These are phyloP conservation scores for Atkinsonella texensis DNA, from an alignment of 2,329 filamentous ascomycete species.

Conservation along the genomic window DNA sequence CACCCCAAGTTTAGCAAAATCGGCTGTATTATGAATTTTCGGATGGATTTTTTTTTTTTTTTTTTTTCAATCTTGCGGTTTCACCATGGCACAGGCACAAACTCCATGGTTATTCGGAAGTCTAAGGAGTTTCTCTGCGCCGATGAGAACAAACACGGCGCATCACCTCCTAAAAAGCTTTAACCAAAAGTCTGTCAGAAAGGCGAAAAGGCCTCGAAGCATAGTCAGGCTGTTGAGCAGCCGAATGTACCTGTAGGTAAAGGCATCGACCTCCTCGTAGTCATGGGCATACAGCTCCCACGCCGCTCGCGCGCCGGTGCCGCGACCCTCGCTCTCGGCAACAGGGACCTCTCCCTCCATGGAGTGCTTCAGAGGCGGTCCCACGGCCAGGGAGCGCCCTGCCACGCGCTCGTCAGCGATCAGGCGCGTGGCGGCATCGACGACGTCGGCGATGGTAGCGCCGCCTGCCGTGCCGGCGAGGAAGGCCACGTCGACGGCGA, in stretches of 20 bases:
- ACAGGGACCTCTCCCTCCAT: slow-evolving; percentile 23
- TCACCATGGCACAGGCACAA: too few species aligned
- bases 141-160: background rate
- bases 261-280: slow-evolving; percentile 42
- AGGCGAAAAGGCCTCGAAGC: background rate
- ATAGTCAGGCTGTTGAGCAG: slow-evolving; percentile 31
- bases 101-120: too few species aligned
- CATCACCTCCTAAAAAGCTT: slow-evolving; percentile 1
- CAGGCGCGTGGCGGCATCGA: slow-evolving; percentile 51
- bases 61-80: too few species aligned
- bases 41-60: too few species aligned
- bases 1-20: too few species aligned
- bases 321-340: slow-evolving; percentile 23
- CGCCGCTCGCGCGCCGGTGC: slow-evolving; percentile 28
- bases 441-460: slow-evolving; percentile 44
- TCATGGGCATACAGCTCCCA: slow-evolving; percentile 53
- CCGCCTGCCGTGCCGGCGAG: slow-evolving; percentile 40
- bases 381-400: slow-evolving; percentile 45
- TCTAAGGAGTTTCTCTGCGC: too few species aligned
- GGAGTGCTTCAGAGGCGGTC: slow-evolving; percentile 33
- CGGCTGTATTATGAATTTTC: too few species aligned
- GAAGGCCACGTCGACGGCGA: slow-evolving; percentile 31
- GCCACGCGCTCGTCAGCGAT: slow-evolving; percentile 44
- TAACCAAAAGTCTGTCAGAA: background rate
- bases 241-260: slow-evolving; percentile 38